A percentile compares a stretch with the other conserved stretches of the same genome.
These are phyloP conservation scores for Friedmanniomyces endolithicus DNA, from an alignment of 495 filamentous ascomycete genomes.

Conservation along the genomic window DNA sequence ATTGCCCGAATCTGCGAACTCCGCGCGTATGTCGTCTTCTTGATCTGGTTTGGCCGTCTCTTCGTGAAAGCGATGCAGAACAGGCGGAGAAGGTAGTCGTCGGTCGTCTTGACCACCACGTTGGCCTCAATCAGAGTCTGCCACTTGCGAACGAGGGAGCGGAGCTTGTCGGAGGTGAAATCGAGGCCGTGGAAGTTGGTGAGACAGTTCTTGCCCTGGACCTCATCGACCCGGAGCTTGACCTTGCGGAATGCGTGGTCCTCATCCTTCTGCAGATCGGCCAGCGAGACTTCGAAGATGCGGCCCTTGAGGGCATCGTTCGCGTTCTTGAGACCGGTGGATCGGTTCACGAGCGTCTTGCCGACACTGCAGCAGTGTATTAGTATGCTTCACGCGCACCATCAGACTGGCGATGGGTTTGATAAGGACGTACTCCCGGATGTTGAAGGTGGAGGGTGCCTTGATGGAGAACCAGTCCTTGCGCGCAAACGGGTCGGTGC, in stretches of 20 bases:
- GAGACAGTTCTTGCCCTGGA: conserved; percentile 99
- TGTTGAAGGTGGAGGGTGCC: conserved; percentile 91
- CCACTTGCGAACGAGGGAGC: conserved; percentile 98
- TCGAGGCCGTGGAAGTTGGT: conserved; percentile 99
- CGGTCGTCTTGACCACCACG: conserved; percentile 97
- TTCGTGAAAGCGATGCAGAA: conserved; percentile 99
- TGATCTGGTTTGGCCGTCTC: conserved; percentile 95
- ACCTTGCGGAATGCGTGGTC: conserved; percentile 99
- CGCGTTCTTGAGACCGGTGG: conserved; percentile 98
- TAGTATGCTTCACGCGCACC: conserved; percentile 11
- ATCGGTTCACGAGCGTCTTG: conserved; percentile 98
- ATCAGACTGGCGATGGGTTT: not conserved
- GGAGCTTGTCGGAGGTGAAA: conserved; percentile 99
- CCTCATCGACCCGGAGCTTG: conserved; percentile 95
- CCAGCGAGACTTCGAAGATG: conserved; percentile 96
- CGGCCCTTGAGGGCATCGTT: conserved; percentile 97
- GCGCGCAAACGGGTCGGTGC: conserved; percentile 89
- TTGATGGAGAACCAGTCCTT: conserved; percentile 99
- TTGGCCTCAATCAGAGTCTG: conserved; percentile 98
- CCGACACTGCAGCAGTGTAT: conserved; percentile 56
- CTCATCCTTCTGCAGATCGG: conserved; percentile 98
- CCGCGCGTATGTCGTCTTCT: conserved; percentile 97
- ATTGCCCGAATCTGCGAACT: conserved; percentile 94
- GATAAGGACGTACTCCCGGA: conserved; percentile 69
- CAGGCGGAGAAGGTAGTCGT: conserved; percentile 95